Base-by-base conservation (phyloP, 1,284 basidiomycete genomes). In the Pseudozyma tsukubaensis region DNA sequence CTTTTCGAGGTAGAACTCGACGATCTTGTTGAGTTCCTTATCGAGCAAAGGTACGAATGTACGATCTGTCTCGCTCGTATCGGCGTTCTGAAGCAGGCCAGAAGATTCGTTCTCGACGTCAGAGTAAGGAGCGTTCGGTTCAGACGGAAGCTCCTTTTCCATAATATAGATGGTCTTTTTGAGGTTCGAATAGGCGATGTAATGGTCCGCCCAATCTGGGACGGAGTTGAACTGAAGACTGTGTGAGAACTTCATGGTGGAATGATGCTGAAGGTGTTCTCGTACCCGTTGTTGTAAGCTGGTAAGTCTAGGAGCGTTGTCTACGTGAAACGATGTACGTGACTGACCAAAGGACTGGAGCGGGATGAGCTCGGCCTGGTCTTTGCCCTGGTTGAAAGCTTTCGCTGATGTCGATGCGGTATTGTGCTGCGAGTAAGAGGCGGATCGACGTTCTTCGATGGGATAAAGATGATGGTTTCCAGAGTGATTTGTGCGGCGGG, bases 121-220 rank as follows among this genome's bases (percentile, higher is more conserved):
- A 19, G 70, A 50, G 16, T 59, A 66, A 14, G 62, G 55, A 35
- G 66, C 59, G 11, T 71, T 66, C 11, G 69, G 65, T 4, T 57
- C 45, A 14, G 65, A 62, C 4, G 64, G 76, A 3, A 76, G 69
- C 50, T 79, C 72, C 65, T 80, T 79, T 53, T 84, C 83, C 54
- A 84, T 72, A 40, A 77, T 55, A 65, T 84, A 84, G 60, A 84
- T 81, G 53, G 79, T 55, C 67, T 84, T 84, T 42, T 84, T 84
- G 48, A 84, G 78, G 55, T 83, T 81, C 18, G 81, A 82, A 56
- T 84, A 84, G 61, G 74, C 75, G 42, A 98, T 91, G 83, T 97
- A 97, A 73, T 94, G 90, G 79, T 94, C 92, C 89, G 92, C 92
- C 94, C 95, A 97, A 72, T 97, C 94, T 1, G 94, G 89, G 43